A percentile compares a stretch with the other conserved stretches of the same genome.
phyloP scores from a whole-genome alignment of 2,329 filamentous ascomycete genomes.

The Cordyceps tenuipes region DNA sequence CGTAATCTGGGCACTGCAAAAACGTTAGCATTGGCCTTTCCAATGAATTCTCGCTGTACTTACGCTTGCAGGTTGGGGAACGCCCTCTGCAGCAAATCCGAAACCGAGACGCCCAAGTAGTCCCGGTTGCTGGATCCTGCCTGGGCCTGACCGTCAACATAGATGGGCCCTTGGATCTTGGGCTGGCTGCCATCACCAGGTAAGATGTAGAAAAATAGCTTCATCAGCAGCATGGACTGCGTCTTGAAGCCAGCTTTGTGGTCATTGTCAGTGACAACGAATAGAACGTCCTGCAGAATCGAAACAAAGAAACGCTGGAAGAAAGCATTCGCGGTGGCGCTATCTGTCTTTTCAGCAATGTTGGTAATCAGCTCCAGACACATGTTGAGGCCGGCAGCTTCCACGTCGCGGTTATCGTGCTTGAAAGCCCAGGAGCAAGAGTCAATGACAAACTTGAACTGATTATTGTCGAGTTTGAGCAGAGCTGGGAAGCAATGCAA shows the following conservation, averaged over 20 bases:
- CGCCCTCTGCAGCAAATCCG: constrained; percentile 73
- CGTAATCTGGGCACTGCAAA: constrained; percentile 67
- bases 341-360: constrained; percentile 87
- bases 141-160: constrained; percentile 73
- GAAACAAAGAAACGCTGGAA: constrained; percentile 97
- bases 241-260: constrained; percentile 99
- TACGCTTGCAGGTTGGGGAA: constrained; percentile 90
- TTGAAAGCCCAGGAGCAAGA: constrained; percentile 99
- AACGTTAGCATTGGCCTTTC: constrained; percentile 26
- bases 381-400: constrained; percentile 95
- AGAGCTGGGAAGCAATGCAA: constrained; percentile 93
- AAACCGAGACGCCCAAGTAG: constrained; percentile 83
- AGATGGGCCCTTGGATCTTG: constrained; percentile 90
- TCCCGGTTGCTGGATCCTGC: constrained; percentile 81
- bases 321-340: constrained; percentile 81
- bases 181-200: constrained; percentile 57
- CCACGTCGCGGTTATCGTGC: constrained; percentile 97
- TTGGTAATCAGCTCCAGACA: constrained; percentile 96
- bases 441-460: constrained; percentile 99
- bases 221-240: constrained; percentile 84
- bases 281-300: constrained; percentile 96
- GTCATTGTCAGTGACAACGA: constrained; percentile 92
- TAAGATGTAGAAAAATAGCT: constrained; percentile 94
- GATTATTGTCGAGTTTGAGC: constrained; percentile 85
- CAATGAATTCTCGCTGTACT: constrained; percentile 29